Evolutionary conservation across 805 yeast genomes (phyloP), one percentile per base, ranked within the genome.

Genomic region (Tetrapisispora namnaoensis): DNA sequence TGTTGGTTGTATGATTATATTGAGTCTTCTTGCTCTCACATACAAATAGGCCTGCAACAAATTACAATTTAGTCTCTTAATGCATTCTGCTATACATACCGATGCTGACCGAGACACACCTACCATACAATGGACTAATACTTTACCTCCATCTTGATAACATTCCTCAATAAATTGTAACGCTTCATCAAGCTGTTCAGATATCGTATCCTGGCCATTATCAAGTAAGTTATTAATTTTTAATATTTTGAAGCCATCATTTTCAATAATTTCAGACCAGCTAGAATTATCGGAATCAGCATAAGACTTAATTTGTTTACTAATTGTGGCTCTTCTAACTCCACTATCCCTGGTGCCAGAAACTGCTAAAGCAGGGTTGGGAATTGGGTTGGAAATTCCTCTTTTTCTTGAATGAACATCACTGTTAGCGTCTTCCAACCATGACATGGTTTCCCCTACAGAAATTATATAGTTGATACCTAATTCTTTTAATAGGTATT

Each of bases 31-130:
- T 3, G 88, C 96, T 39, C 97, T 73, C n/a, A 89, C 96, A 67
- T 74, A 88, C 40, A 90, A 67, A 59, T 90, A 91, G 0, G 98
- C 96, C 32, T 82, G 71, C 2, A 93, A 81, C 28, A 91, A 68
- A 40, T 79, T 77, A 47, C 87, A 69, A 16, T 77, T 68, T 22
- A 85, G 67, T 38, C 95, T 68, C 55, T 79, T 77, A 96, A 91
- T 90, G 37, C 87, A 91, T 61, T 89, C 97, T 1, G 96, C 96
- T 55, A 91, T 91, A 56, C 95, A 91, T 11, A 91, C 95, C 0
- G 97, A 87, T 0, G 97, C 98, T 2, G 95, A 86, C 48, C 98
- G 71, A 0, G 96, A 86, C 3, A 91, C 98, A 0, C 98, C 98
- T 44, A 88, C 97, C 60, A 95, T 85, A 59, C 98, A 91, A 64